Evolutionary conservation across 768 basidiomycete genomes (phyloP), one percentile per base, ranked within the genome.

Genomic region (Wakefieldia striispora): DNA sequence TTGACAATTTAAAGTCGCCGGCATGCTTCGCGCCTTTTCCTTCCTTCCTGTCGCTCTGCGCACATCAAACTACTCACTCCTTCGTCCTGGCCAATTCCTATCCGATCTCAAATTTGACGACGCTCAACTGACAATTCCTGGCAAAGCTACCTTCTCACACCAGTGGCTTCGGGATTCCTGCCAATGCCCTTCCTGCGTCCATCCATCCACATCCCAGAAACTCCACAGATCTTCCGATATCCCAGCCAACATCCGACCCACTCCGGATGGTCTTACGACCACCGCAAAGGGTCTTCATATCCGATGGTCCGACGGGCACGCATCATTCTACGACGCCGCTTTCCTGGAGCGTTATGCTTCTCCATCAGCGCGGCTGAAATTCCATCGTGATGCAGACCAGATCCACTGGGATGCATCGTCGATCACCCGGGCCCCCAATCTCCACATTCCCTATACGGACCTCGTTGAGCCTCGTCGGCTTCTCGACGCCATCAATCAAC

Each of bases 131-230:
- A 57, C 37, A n/a, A 44, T 67, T 39, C 56, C 60, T 6, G 44
- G 83, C 11, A 69, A 71, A 17, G 57, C 74, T 23, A 62, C 68
- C 10, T 82, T 90, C 56, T 78, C 88, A 0, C 84, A 79, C 59
- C 68, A 82, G 47, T 94, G 91, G 84, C 78, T 98, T 10, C 83
- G 93, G 20, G 94, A 97, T 60, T 79, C 88, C 0, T 97, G 93
- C 57, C 81, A 79, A 49, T 91, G 87, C 36, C 69, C 80, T 0
- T 59, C 70, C 2, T 94, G 88, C 55, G 66, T 95, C 9, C 89
- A 97, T 57, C 84, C 89, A 0, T 79, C 83, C 4, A 92, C 86
- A 0, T 72, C 68, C 3, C 95, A 97, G 67, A 90, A 90, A 59
- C 72, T 92, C 0, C 83, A 83, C 60, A 71, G 79, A 43, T 80